Conservation (phyloP, 306 rosid species). For the Delonix regia region DNA sequence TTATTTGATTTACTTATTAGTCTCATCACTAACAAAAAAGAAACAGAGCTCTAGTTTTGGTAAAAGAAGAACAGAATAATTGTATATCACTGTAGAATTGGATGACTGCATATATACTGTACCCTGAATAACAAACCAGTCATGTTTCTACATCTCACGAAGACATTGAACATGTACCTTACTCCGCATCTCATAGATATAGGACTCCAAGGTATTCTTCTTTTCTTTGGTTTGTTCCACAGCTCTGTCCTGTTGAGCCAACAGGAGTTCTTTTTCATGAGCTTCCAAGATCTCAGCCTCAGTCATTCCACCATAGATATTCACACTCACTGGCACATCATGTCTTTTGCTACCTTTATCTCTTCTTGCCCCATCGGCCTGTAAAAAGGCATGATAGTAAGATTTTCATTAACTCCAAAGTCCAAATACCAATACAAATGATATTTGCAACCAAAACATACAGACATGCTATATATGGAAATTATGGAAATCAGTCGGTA, state of each 20-base stretch:
- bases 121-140: constrained; percentile 32
- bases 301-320: constrained; percentile 79
- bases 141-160: constrained; percentile 12
- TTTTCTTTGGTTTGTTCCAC: constrained; percentile 87
- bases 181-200: constrained; percentile 90
- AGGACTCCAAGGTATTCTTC: constrained; percentile 93
- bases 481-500: constrained; percentile 7
- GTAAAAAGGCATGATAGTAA: constrained; percentile 37
- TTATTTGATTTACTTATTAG: not conserved
- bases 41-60: not conserved
- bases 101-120: constrained; percentile 27
- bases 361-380: constrained; percentile 61
- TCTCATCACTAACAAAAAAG: not conserved
- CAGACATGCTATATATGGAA: not conserved
- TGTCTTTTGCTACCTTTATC: constrained; percentile 59
- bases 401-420: constrained; percentile 9
- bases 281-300: constrained; percentile 76
- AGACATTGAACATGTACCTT: constrained; percentile 62
- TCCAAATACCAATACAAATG: constrained; percentile 23
- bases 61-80: constrained; percentile 12
- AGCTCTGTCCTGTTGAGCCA: constrained; percentile 74
- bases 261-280: constrained; percentile 64
- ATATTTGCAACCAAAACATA: constrained; percentile 11
- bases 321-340: constrained; percentile 66
- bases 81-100: not conserved